A percentile compares a stretch with the other conserved stretches of the same genome.
Conservation (phyloP, 306 rosid species). For the Gleditsia sinensis region DNA sequence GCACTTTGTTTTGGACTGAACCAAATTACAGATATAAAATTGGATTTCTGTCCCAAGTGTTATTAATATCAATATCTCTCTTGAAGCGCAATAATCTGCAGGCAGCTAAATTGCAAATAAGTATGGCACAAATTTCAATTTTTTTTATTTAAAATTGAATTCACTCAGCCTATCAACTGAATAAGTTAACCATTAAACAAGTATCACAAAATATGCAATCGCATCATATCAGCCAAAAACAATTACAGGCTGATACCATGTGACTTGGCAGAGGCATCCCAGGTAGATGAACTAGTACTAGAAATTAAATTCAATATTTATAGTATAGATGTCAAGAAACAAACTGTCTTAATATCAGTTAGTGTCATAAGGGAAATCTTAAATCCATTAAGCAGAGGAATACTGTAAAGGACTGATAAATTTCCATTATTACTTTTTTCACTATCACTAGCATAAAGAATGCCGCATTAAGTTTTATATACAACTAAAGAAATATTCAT, state of each 20-base stretch:
- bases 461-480: neutral
- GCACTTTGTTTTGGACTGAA: constrained; percentile 6
- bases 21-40: constrained; percentile 1
- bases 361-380: constrained; percentile 10
- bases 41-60: neutral
- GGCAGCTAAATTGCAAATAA: neutral
- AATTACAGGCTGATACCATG: neutral
- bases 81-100: neutral
- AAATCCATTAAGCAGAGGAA: constrained; percentile 23
- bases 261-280: constrained; percentile 18
- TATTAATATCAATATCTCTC: neutral
- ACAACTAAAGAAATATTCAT: neutral
- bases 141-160: neutral
- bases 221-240: neutral
- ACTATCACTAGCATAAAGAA: neutral
- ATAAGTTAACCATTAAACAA: constrained; percentile 17
- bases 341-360: neutral
- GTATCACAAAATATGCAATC: neutral
- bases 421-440: neutral
- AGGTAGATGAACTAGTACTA: constrained; percentile 12
- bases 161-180: constrained; percentile 4
- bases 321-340: neutral
- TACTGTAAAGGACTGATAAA: neutral
- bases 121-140: neutral
- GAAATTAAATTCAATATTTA: neutral